Percentiles rank a stretch among this genome's conserved stretches.
These are phyloP conservation scores for Eutrema yunnanense DNA, from an alignment of 345 rosid genomes.

Conservation along the genomic window DNA sequence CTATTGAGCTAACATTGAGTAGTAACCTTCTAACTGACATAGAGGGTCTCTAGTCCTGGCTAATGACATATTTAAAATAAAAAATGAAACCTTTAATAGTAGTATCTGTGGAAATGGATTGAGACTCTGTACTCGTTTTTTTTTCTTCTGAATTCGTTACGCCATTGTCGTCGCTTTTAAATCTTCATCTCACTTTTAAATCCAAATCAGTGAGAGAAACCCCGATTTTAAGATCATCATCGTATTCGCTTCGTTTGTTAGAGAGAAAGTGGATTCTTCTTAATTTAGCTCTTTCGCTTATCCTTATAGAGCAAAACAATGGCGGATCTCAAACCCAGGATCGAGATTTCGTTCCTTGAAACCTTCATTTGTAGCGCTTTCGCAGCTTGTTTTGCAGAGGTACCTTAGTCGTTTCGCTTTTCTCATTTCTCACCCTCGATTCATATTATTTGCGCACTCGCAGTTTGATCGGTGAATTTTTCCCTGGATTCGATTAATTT, in stretches of 20 bases:
- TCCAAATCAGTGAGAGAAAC: not conserved
- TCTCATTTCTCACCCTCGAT: not conserved
- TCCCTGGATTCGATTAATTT: not conserved
- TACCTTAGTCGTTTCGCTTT: constrained; percentile 8
- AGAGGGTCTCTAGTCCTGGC: not conserved
- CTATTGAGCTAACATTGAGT: not conserved
- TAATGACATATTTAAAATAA: not conserved
- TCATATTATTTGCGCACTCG: not conserved
- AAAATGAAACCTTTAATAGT: not conserved
- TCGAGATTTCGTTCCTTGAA: constrained; percentile 75
- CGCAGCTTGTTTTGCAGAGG: constrained; percentile 99
- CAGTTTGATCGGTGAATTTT: not conserved
- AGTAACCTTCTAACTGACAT: not conserved
- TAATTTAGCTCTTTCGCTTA: constrained; percentile 16
- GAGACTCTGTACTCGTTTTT: constrained; percentile 17
- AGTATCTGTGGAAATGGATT: constrained; percentile 1
- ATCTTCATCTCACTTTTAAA: constrained; percentile 15
- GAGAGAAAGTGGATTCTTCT: not conserved
- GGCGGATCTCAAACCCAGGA: constrained; percentile 58
- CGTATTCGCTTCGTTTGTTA: not conserved
- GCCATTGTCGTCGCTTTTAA: constrained; percentile 26
- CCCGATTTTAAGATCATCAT: not conserved
- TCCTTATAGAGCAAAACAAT: constrained; percentile 16
- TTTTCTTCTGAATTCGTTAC: not conserved
- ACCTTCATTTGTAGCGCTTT: constrained; percentile 90